These are phyloP conservation scores for Cryptococcus hybrid DNA, from an alignment of 1,284 basidiomycete species.

Conservation along the genomic window DNA sequence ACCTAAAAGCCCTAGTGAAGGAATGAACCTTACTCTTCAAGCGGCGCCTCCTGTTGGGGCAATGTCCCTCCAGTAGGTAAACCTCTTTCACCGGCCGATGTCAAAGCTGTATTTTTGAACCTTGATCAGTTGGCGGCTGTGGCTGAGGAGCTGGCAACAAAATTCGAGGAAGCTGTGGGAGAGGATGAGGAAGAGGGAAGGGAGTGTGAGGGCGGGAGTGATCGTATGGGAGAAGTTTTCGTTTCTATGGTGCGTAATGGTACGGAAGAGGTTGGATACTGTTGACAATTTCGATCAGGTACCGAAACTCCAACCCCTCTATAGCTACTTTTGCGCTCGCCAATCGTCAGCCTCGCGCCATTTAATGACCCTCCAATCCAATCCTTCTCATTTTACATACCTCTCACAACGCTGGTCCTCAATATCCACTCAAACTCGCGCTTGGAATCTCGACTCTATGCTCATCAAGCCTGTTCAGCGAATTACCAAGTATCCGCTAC, in stretches of 20 bases:
- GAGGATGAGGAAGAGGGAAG: conserved; percentile 14
- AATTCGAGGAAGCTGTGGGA: conserved; percentile 45
- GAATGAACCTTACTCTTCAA: conserved; percentile 11
- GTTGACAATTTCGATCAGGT: conserved; percentile 55
- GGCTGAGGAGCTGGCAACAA: conserved; percentile 61
- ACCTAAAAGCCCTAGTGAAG: conserved; percentile 16
- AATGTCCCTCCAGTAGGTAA: conserved; percentile 23
- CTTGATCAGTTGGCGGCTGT: conserved; percentile 70
- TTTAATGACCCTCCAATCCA: conserved; percentile 52
- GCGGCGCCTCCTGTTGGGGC: too few species aligned
- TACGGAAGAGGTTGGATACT: conserved; percentile 1
- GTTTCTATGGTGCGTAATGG: conserved; percentile 58
- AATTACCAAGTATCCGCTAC: conserved; percentile 86
- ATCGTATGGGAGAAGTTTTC: conserved; percentile 76
- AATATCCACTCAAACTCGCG: conserved; percentile 73
- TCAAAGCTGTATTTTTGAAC: conserved; percentile 74
- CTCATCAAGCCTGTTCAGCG: conserved; percentile 85
- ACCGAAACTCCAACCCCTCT: conserved; percentile 71
- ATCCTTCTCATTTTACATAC: conserved; percentile 56
- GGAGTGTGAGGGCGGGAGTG: conserved; percentile 56
- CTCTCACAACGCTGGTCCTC: conserved; percentile 65
- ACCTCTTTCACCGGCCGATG: conserved; percentile 70
- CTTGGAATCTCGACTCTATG: conserved; percentile 90
- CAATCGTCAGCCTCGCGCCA: conserved; percentile 75
- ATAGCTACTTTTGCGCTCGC: conserved; percentile 81